Percentiles rank a stretch among this genome's conserved stretches.
phyloP scores from a whole-genome alignment of 2,329 filamentous ascomycete species.

The Lachnellula arida region DNA sequence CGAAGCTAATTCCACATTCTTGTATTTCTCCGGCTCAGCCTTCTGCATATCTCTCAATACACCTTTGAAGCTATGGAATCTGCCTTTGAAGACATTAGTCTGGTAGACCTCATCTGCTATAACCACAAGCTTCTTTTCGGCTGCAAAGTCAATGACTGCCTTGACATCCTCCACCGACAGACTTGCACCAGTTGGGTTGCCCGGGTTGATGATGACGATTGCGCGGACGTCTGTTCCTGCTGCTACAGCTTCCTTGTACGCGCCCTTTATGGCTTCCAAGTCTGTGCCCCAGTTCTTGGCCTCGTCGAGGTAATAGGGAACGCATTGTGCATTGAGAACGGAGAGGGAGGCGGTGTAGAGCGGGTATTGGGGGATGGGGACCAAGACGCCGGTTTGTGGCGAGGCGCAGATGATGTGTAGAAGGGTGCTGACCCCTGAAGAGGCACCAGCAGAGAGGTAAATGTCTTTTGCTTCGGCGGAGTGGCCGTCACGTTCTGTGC shows the following conservation, averaged over 20 bases:
- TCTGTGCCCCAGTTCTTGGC: conserved; percentile 82
- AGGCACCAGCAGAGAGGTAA: conserved; percentile 88
- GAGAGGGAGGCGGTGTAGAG: conserved; percentile 92
- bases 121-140: conserved; percentile 78
- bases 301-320: conserved; percentile 94
- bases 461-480: conserved; percentile 74
- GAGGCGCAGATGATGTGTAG: conserved; percentile 81
- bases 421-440: conserved; percentile 90
- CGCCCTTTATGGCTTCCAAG: conserved; percentile 66
- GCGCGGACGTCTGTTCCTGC: conserved; percentile 83
- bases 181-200: conserved; percentile 91
- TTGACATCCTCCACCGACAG: conserved; percentile 75
- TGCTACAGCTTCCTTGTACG: conserved; percentile 68
- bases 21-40: conserved; percentile 69
- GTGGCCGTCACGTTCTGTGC: conserved; percentile 76
- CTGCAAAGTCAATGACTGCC: conserved; percentile 80
- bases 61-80: conserved; percentile 95
- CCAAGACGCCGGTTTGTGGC: conserved; percentile 74
- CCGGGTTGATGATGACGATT: conserved; percentile 96
- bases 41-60: conserved; percentile 77
- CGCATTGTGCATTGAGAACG: conserved; percentile 77
- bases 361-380: conserved; percentile 96
- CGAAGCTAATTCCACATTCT: conserved; percentile 81
- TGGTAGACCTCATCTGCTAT: conserved; percentile 99
- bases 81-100: conserved; percentile 92